Evolutionary conservation across 805 yeast species (phyloP).

Genomic region (Candida sithepensis): DNA sequence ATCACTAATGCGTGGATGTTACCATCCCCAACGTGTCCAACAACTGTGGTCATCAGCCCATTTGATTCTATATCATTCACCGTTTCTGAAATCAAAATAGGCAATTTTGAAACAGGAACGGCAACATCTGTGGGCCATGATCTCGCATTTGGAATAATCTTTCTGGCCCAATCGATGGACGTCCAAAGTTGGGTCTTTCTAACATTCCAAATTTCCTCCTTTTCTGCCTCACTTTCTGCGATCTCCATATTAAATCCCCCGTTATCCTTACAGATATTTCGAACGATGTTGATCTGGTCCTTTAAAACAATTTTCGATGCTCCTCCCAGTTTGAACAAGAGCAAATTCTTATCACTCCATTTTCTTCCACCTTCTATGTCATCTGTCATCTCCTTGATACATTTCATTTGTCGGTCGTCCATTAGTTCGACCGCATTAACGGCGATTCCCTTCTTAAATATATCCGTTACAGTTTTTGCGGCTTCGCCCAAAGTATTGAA

Average conservation of each 20-base stretch:
- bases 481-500: constrained; percentile 67
- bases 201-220: constrained; percentile 67
- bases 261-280: constrained; percentile 48
- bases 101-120: constrained; percentile 67
- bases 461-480: constrained; percentile 59
- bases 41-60: constrained; percentile 51
- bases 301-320: constrained; percentile 30
- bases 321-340: constrained; percentile 64
- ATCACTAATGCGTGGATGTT: constrained; percentile 69
- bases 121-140: constrained; percentile 82
- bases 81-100: constrained; percentile 59
- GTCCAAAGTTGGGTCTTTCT: constrained; percentile 69
- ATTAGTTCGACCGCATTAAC: constrained; percentile 70
- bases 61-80: constrained; percentile 53
- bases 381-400: constrained; percentile 46
- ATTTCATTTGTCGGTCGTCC: constrained; percentile 66
- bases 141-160: constrained; percentile 35
- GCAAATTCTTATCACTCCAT: constrained; percentile 29
- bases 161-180: constrained; percentile 59
- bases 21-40: constrained; percentile 83
- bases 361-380: constrained; percentile 24
- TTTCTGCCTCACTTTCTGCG: constrained; percentile 57
- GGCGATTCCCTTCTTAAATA: constrained; percentile 58
- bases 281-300: constrained; percentile 45
- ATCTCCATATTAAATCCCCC: constrained; percentile 53